phyloP scores from a whole-genome alignment of 2,329 filamentous ascomycete species.

The Incumbomyces lentus region DNA sequence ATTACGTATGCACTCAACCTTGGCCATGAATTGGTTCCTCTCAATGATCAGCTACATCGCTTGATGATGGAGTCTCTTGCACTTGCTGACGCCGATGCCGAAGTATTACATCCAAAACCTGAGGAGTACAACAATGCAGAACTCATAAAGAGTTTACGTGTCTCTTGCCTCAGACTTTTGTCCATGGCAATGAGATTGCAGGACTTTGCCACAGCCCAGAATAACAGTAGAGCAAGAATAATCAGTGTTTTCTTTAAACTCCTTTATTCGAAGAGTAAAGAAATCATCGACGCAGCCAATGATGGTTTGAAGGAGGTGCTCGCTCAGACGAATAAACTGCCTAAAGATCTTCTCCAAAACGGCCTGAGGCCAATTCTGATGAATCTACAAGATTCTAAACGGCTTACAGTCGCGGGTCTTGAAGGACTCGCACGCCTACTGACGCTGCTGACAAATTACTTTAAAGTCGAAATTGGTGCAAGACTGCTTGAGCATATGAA shows the following conservation, averaged over 20 bases:
- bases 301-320: constrained; percentile 80
- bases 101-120: constrained; percentile 82
- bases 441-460: constrained; percentile 90
- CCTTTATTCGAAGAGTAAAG: constrained; percentile 81
- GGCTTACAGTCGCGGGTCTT: constrained; percentile 76
- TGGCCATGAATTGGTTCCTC: constrained; percentile 77
- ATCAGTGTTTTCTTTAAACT: constrained; percentile 97
- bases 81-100: constrained; percentile 87
- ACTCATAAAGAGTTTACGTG: constrained; percentile 78
- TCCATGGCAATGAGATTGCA: constrained; percentile 90
- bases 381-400: constrained; percentile 87
- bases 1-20: constrained; percentile 90
- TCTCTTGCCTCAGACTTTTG: constrained; percentile 85
- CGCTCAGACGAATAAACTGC: constrained; percentile 77
- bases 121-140: constrained; percentile 93
- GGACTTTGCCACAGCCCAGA: constrained; percentile 67
- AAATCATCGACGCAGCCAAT: constrained; percentile 89
- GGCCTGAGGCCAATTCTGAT: constrained; percentile 91
- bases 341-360: constrained; percentile 89
- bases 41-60: constrained; percentile 83
- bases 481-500: constrained; percentile 91
- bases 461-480: constrained; percentile 95
- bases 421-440: constrained; percentile 84
- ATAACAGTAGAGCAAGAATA: constrained; percentile 55
- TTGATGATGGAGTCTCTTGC: constrained; percentile 89